Evolutionary conservation across 768 basidiomycete species (phyloP), one percentile per base, ranked within the genome.

Genomic region (Suillus sp.): DNA sequence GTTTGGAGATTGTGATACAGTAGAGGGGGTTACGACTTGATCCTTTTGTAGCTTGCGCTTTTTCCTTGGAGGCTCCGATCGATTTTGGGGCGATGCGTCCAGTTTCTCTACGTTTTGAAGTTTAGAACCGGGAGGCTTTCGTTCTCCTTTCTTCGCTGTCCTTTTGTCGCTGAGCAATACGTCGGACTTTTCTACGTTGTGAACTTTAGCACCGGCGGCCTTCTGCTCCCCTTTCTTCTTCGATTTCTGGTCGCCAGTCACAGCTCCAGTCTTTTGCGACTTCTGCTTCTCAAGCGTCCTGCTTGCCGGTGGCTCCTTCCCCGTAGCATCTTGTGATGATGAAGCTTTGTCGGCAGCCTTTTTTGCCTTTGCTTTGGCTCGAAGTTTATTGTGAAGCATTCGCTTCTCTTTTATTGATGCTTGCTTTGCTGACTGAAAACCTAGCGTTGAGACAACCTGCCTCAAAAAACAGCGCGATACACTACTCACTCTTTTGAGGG

Each of bases 401-500:
- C 86, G 84, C 65, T 78, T 84, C 8, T 78, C 79, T 59, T 79
- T 83, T 58, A 84, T 69, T 34, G 74, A 70, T 7, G 69, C 78
- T 48, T 79, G 75, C 62, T 82, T 83, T 10, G 77, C 81, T 78
- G 80, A 81, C 85, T 88, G 67, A 40, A 45, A 56, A 64, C 5
- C 1, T 8, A 18, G 16, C 9, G 18, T 57, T 57, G 5, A 40
- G 25, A 57, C 38, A 57, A 1, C 11, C 3, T 6, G 18, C 37
- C 10, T 10, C 40, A 34, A 14, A n/a, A 53, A 6, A 60, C 18
- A 60, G 1, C 32, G 18, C n/a, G 18, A 54, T 43, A 63, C 4
- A 50, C 14, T n/a, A 69, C 81, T 27, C 68, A 88, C 91, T 75
- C 86, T 82, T 73, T 89, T 91, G 65, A 83, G 75, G 4, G 83